Evolutionary conservation across 2,329 filamentous ascomycete species (phyloP), one percentile per base, ranked within the genome.

Genomic region (Colletotrichum sp.): DNA sequence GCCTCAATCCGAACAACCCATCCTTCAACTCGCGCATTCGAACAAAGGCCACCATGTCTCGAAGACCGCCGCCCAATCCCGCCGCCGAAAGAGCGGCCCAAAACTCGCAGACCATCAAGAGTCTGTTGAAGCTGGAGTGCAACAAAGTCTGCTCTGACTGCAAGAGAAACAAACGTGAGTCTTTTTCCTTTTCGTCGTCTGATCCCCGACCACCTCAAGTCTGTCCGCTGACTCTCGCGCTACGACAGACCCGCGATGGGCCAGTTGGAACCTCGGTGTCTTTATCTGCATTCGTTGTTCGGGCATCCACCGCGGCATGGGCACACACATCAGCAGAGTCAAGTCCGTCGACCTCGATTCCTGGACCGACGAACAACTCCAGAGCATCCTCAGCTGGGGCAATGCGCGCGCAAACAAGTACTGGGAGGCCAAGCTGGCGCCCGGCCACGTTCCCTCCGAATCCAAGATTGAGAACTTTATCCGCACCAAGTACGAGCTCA

Each of bases 381-480:
- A 97, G 85, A 98, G 95, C 85, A 93, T 99, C 79, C 85, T 99
- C 78, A 95, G 92, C 88, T 99, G 97, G 98, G 97, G 97, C 76
- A 99, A 99, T 85, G 92, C 94, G 72, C 93, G 96, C 85, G 97
- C 97, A 72, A 99, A 99, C 88, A 99, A 98, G 89, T 98, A 99
- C 85, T 99, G 96, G 96, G 98, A 99, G 86, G 92, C 95, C 77
- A 99, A 99, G 87, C 87, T 99, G 82, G 96, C 96, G 4, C 87
- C 94, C 16, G 96, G 96, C 75, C 97, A 99, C 85, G 92, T 96
- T 63, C 97, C 97, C 2, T 98, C 96, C 26, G 98, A 99, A 88
- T 92, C 95, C 79, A 99, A 99, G 90, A 99, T 99, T 81, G 97
- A 99, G 90, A 99, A 99, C 89, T 99, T 99, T 83, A 99, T 99